phyloP scores from a whole-genome alignment of 305 asterid genomes.

The Monarda citriodora region DNA sequence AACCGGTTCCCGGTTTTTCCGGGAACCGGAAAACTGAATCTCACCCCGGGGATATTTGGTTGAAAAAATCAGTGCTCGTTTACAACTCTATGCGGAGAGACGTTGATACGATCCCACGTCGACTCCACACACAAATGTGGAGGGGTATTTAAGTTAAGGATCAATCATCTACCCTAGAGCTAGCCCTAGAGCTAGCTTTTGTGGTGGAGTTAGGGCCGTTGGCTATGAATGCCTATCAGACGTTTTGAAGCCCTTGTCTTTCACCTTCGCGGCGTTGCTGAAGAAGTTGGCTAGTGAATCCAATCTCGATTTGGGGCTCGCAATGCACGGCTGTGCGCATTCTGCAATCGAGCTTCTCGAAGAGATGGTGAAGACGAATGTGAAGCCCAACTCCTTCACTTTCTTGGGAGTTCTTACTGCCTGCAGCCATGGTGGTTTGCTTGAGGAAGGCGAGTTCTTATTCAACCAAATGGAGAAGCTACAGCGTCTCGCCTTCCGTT shows the following conservation, averaged over 20 bases:
- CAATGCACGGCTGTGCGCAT: slow-evolving; percentile 65
- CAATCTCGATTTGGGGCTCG: slow-evolving; percentile 51
- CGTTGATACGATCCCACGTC: too few relatives aligned
- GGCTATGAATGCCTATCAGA: too few relatives aligned
- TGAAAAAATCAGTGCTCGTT: too few relatives aligned
- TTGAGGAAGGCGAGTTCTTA: slow-evolving; percentile 45
- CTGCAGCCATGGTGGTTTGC: slow-evolving; percentile 80
- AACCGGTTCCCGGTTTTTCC: too few relatives aligned
- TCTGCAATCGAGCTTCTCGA: slow-evolving; percentile 59
- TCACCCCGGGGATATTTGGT: too few relatives aligned
- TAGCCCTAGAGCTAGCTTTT: too few relatives aligned
- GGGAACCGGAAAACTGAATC: too few relatives aligned
- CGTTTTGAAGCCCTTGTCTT: slow-evolving; percentile 54
- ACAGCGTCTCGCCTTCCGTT: slow-evolving; percentile 39
- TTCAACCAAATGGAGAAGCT: slow-evolving; percentile 57
- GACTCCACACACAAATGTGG: too few relatives aligned
- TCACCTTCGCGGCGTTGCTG: slow-evolving; percentile 66
- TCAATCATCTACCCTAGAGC: too few relatives aligned
- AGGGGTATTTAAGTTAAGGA: too few relatives aligned
- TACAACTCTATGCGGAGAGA: too few relatives aligned
- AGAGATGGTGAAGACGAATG: slow-evolving; percentile 59
- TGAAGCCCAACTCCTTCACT: slow-evolving; percentile 71
- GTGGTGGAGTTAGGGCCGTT: too few relatives aligned
- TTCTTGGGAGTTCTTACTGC: slow-evolving; percentile 77
- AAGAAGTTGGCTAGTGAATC: slow-evolving; percentile 42